phyloP scores from a whole-genome alignment of 1,284 basidiomycete genomes.

The Austroboletus novae-zelandiae region DNA sequence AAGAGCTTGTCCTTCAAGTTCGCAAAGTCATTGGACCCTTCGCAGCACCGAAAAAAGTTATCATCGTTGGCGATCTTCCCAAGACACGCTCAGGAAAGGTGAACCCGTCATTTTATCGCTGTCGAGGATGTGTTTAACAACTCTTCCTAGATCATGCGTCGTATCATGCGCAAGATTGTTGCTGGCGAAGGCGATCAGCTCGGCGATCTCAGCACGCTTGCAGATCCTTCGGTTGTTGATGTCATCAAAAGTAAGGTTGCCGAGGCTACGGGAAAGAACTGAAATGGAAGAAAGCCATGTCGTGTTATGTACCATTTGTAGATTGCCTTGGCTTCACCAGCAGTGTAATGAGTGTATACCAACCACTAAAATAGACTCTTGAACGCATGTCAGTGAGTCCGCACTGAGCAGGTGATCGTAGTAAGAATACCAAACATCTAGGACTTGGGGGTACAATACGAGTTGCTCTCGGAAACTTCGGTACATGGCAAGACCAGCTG shows the following conservation, averaged over 20 bases:
- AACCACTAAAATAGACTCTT: background rate
- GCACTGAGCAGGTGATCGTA: too few relatives aligned
- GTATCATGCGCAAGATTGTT: slow-evolving; percentile 94
- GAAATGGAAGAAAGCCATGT: background rate
- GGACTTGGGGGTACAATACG: too few relatives aligned
- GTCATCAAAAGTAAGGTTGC: slow-evolving; percentile 77
- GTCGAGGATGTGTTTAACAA: background rate
- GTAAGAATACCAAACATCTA: too few relatives aligned
- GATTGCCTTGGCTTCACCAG: background rate
- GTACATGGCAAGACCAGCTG: too few relatives aligned
- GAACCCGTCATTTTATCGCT: slow-evolving; percentile 11
- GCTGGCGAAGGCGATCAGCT: slow-evolving; percentile 92
- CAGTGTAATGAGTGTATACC: slow-evolving; percentile 5
- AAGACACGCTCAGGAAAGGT: slow-evolving; percentile 98
- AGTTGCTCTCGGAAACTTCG: too few relatives aligned
- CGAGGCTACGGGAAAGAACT: slow-evolving; percentile 24
- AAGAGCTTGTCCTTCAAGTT: slow-evolving; percentile 93
- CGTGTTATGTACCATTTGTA: background rate
- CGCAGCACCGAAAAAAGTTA: slow-evolving; percentile 91
- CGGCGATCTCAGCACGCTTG: slow-evolving; percentile 88
- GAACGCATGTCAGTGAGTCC: too few relatives aligned
- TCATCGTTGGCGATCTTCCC: slow-evolving; percentile 84
- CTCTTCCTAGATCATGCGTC: slow-evolving; percentile 77
- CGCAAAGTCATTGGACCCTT: slow-evolving; percentile 96
- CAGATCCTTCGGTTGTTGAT: slow-evolving; percentile 83